phyloP scores from a whole-genome alignment of 2,329 filamentous ascomycete species.

The Clarireedia homoeocarpa region DNA sequence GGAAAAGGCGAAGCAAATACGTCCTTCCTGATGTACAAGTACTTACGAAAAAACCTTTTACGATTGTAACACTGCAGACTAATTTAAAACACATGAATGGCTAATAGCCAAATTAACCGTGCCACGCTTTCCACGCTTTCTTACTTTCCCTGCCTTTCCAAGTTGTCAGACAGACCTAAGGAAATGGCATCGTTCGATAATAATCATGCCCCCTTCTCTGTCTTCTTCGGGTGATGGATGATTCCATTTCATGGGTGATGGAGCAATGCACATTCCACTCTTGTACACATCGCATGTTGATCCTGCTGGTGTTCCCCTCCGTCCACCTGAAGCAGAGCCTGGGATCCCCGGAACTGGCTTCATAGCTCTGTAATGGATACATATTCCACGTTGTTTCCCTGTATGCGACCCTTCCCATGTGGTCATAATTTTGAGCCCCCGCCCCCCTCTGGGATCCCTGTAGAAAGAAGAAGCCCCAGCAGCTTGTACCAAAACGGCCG shows the following conservation, averaged over 20 bases:
- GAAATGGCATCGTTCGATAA: too few species aligned
- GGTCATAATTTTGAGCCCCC: neutral
- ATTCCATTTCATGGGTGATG: too few species aligned
- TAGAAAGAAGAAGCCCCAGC: neutral
- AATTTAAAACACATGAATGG: neutral
- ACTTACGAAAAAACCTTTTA: neutral
- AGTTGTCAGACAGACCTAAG: too few species aligned
- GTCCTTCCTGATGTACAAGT: neutral
- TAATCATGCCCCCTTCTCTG: too few species aligned
- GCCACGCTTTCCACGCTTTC: too few species aligned
- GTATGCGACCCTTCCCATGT: constrained; percentile 1
- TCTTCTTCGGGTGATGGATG: too few species aligned
- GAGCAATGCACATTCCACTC: neutral
- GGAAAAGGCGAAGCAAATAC: neutral
- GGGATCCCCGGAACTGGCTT: neutral
- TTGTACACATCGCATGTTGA: neutral
- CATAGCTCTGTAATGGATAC: neutral
- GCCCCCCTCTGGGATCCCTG: neutral
- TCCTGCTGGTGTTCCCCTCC: neutral
- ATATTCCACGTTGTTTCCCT: constrained; percentile 8
- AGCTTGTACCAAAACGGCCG: constrained; percentile 2
- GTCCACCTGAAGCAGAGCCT: neutral
- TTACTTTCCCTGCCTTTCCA: too few species aligned
- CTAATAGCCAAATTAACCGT: neutral
- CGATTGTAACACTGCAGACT: neutral